These are phyloP conservation scores for Aethionema arabicum DNA, from an alignment of 345 rosid genomes.

Conservation along the genomic window DNA sequence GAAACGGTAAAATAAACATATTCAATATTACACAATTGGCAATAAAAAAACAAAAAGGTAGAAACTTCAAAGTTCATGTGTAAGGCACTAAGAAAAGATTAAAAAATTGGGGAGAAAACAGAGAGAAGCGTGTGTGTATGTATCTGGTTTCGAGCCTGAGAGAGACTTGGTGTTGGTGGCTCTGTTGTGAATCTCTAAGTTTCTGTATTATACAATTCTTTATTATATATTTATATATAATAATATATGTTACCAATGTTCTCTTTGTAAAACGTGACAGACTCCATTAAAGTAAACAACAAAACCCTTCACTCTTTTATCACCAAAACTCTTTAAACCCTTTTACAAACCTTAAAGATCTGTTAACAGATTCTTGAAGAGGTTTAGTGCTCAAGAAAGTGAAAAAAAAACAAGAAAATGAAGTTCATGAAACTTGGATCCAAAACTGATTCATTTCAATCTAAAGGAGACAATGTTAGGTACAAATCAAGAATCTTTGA, in stretches of 20 bases:
- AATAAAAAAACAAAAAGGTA: slow-evolving; percentile 18
- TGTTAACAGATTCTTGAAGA: neutral
- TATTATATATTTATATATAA: neutral
- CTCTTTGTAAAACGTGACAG: neutral
- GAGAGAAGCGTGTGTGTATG: slow-evolving; percentile 25
- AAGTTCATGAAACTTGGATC: slow-evolving; percentile 94
- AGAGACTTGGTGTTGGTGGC: slow-evolving; percentile 37
- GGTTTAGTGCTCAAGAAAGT: neutral
- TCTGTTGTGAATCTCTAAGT: slow-evolving; percentile 31
- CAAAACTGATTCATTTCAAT: slow-evolving; percentile 67
- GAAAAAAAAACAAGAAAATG: slow-evolving; percentile 49
- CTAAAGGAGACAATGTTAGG: slow-evolving; percentile 61
- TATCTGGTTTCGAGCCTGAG: slow-evolving; percentile 26
- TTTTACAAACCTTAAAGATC: neutral
- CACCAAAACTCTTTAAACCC: slow-evolving; percentile 3
- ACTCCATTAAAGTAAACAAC: neutral
- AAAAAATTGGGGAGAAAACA: slow-evolving; percentile 9
- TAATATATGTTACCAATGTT: neutral
- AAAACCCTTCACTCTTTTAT: neutral
- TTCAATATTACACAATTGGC: slow-evolving; percentile 19
- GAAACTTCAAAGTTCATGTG: slow-evolving; percentile 19
- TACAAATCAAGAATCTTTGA: neutral
- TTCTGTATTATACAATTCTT: neutral
- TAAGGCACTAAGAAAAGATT: slow-evolving; percentile 21
- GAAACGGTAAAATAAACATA: too few relatives aligned